These are phyloP conservation scores for Viola pubescens DNA, from an alignment of 441 rosid species.

Conservation along the genomic window DNA sequence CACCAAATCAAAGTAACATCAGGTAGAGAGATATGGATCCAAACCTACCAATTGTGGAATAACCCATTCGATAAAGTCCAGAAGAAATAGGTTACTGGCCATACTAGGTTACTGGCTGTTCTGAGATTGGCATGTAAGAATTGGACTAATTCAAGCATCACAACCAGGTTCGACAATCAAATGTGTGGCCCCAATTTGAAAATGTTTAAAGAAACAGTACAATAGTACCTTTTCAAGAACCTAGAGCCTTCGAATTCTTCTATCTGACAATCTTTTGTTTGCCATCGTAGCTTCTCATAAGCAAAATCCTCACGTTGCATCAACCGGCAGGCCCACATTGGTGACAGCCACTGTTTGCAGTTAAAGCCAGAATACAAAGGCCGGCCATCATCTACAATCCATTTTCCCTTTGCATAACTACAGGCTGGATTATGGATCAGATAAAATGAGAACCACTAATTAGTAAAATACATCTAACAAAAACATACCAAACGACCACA, in stretches of 20 bases:
- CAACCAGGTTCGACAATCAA: not conserved
- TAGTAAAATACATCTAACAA: not conserved
- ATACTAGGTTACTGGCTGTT: too few relatives aligned
- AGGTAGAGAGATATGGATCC: too few relatives aligned
- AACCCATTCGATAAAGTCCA: too few relatives aligned
- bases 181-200: not conserved
- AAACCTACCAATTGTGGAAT: too few relatives aligned
- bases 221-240: constrained; percentile 63
- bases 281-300: constrained; percentile 75
- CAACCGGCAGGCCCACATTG: constrained; percentile 88
- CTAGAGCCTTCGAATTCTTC: constrained; percentile 66
- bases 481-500: not conserved
- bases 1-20: too few relatives aligned
- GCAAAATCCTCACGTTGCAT: constrained; percentile 84
- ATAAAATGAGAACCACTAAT: constrained; percentile 1
- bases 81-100: too few relatives aligned
- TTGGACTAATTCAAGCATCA: too few relatives aligned
- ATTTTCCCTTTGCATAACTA: constrained; percentile 77
- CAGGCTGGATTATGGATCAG: constrained; percentile 40
- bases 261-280: constrained; percentile 72
- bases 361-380: constrained; percentile 73
- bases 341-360: constrained; percentile 87
- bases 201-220: not conserved
- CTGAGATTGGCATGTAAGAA: too few relatives aligned
- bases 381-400: constrained; percentile 64